These are phyloP conservation scores for Stipa capillata DNA, from an alignment of 176 grass and related monocot species.

Conservation along the genomic window DNA sequence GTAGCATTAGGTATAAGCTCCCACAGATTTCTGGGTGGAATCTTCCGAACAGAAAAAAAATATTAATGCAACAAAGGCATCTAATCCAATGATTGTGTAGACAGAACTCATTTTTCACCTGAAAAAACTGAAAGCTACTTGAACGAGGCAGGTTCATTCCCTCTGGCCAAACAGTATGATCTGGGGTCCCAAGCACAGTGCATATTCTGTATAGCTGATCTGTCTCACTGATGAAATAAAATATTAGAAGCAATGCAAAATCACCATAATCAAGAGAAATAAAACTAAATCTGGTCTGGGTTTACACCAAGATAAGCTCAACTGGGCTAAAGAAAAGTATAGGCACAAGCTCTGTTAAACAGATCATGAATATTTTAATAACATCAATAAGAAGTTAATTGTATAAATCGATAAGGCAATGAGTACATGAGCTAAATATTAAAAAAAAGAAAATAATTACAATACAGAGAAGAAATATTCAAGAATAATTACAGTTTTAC, in stretches of 20 bases:
- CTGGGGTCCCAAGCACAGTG: slow-evolving; percentile 76
- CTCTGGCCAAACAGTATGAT: slow-evolving; percentile 67
- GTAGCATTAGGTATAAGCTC: slow-evolving; percentile 82
- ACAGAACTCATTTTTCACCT: slow-evolving; percentile 49
- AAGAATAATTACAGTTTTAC: not conserved
- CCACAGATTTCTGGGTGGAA: slow-evolving; percentile 52
- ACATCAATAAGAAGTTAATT: not conserved
- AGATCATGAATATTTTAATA: not conserved
- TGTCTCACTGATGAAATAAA: slow-evolving; percentile 52
- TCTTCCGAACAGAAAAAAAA: slow-evolving; percentile 30
- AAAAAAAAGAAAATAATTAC: not conserved
- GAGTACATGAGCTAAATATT: not conserved
- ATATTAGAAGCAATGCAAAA: not conserved
- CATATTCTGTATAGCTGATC: slow-evolving; percentile 93
- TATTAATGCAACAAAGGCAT: not conserved
- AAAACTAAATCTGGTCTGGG: not conserved
- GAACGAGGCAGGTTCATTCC: slow-evolving; percentile 66
- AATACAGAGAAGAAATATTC: not conserved
- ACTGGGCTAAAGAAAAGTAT: not conserved
- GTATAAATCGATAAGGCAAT: not conserved
- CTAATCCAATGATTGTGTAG: not conserved
- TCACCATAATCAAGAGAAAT: not conserved
- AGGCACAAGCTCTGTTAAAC: not conserved
- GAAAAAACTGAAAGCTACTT: slow-evolving; percentile 53
- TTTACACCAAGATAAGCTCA: not conserved